A percentile compares a stretch with the other conserved stretches of the same genome.
phyloP scores from a whole-genome alignment of 2,329 filamentous ascomycete genomes.

The Paracorniculantispora psalliotae region DNA sequence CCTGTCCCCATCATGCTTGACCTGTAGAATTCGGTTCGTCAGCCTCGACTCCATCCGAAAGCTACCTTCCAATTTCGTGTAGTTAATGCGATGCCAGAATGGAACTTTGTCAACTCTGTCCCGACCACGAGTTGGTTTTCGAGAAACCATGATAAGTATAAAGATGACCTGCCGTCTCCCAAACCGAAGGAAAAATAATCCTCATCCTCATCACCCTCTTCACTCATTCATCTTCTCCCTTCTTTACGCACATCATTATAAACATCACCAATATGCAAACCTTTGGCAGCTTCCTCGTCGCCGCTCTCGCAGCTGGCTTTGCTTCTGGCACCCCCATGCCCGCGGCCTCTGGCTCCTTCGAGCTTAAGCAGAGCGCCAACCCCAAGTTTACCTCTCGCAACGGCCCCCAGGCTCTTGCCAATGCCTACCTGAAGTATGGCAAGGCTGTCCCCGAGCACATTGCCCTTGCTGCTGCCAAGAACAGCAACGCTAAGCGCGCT shows the following conservation, averaged over 20 bases:
- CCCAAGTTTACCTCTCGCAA: conserved; percentile 18
- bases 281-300: conserved; percentile 13
- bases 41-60: not conserved
- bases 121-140: not conserved
- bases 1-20: not conserved
- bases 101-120: not conserved
- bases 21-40: not conserved
- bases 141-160: not conserved
- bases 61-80: conserved; percentile 4
- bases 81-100: not conserved
- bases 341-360: conserved; percentile 1
- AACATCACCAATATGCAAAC: conserved; percentile 10
- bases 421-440: conserved; percentile 31
- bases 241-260: not conserved
- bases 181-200: not conserved
- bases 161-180: not conserved
- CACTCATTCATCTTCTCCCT: no score
- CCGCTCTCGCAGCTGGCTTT: conserved; percentile 9
- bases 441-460: conserved; percentile 43
- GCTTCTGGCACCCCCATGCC: conserved; percentile 15
- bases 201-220: not conserved
- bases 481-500: conserved; percentile 1
- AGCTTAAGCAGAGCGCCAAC: conserved; percentile 10
- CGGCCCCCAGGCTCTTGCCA: conserved; percentile 30
- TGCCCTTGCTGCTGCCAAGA: conserved; percentile 45